A percentile compares a stretch with the other conserved stretches of the same genome.
Evolutionary conservation across 176 grass and related monocot genomes (phyloP).

Genomic region (Musa schizocarpa): DNA sequence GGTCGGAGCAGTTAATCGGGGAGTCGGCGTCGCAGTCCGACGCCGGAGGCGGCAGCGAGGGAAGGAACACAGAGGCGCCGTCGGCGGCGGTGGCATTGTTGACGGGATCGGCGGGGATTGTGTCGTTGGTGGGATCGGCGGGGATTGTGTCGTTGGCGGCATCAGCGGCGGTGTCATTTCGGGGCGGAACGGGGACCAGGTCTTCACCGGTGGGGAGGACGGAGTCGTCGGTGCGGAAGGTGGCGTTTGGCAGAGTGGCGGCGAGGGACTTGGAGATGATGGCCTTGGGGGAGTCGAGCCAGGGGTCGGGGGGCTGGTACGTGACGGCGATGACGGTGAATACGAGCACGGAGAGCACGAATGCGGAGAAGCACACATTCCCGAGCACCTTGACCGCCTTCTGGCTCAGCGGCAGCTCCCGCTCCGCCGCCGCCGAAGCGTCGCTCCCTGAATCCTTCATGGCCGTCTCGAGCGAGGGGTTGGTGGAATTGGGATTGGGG

Average conservation of each 20-base stretch:
- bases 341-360: constrained; percentile 75
- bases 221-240: constrained; percentile 64
- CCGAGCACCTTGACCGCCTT: constrained; percentile 61
- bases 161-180: not conserved
- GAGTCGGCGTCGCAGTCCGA: not conserved
- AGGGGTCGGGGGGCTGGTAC: constrained; percentile 96
- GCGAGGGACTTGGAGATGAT: constrained; percentile 61
- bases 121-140: not conserved
- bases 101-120: not conserved
- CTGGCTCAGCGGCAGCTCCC: constrained; percentile 69
- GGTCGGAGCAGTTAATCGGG: constrained; percentile 81
- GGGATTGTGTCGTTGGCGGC: not conserved
- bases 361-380: constrained; percentile 87
- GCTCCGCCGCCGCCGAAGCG: not conserved
- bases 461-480: not conserved
- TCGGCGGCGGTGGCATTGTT: not conserved
- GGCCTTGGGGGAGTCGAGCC: constrained; percentile 85
- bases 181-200: constrained; percentile 26
- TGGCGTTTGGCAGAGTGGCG: constrained; percentile 67
- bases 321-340: constrained; percentile 93
- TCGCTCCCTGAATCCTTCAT: not conserved
- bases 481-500: not conserved
- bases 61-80: not conserved
- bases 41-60: not conserved
- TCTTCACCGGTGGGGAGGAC: constrained; percentile 91